Conservation (phyloP, 441 rosid species). For the Aleurites moluccanus region DNA sequence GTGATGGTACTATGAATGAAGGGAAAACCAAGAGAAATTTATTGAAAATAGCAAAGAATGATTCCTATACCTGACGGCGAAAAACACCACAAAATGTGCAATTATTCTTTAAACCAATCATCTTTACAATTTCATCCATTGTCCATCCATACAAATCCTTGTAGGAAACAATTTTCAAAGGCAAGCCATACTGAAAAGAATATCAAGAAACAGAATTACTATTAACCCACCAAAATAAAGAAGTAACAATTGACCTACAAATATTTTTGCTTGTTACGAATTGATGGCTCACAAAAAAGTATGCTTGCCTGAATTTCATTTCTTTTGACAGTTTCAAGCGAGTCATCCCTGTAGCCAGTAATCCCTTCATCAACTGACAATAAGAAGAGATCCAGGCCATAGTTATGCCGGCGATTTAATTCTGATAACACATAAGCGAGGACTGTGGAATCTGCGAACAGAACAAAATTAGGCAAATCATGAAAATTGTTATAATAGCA, state of each 20-base stretch:
- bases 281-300: no score
- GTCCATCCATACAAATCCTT: constrained; percentile 98
- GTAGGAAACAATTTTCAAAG: constrained; percentile 82
- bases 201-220: not conserved
- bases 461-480: not conserved
- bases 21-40: not conserved
- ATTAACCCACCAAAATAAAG: not conserved
- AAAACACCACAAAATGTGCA: constrained; percentile 97
- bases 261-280: not conserved
- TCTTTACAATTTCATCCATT: constrained; percentile 95
- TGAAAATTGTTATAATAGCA: not conserved
- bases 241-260: not conserved
- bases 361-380: constrained; percentile 89
- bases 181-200: constrained; percentile 67
- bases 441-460: constrained; percentile 73
- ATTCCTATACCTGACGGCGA: constrained; percentile 72
- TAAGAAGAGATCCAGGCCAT: constrained; percentile 78
- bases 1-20: not conserved
- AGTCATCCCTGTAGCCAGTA: constrained; percentile 90
- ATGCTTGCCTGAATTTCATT: constrained; percentile 65
- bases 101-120: constrained; percentile 89
- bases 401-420: constrained; percentile 65
- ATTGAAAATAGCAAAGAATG: no score
- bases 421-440: constrained; percentile 83
- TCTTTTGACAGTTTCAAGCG: constrained; percentile 53